Conservation (phyloP, 2,329 filamentous ascomycete species). For the Cylindrodendrum hubeiense region DNA sequence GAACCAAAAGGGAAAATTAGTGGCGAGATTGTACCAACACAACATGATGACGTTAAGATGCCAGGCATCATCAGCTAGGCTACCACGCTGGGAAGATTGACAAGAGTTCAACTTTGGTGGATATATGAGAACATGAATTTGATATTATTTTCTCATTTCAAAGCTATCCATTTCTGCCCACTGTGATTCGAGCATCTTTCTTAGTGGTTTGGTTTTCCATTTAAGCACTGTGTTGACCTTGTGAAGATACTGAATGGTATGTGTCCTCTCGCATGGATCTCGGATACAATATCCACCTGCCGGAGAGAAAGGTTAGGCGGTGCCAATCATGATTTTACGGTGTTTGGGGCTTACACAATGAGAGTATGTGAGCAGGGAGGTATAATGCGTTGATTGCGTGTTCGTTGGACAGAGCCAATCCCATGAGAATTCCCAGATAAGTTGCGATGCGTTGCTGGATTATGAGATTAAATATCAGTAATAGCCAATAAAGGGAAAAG, state of each 20-base stretch:
- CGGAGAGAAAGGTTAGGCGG: background rate
- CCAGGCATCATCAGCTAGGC: background rate
- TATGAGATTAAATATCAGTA: background rate
- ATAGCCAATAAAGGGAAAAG: background rate
- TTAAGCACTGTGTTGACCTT: slow-evolving; percentile 15
- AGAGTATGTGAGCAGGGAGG: slow-evolving; percentile 37
- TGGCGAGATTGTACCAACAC: background rate
- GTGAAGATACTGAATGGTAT: slow-evolving; percentile 13
- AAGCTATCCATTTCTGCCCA: slow-evolving; percentile 18
- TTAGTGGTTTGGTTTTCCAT: slow-evolving; percentile 15
- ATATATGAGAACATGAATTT: background rate
- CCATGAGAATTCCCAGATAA: slow-evolving; percentile 35
- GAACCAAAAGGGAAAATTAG: background rate
- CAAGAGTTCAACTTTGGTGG: background rate
- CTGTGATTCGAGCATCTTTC: slow-evolving; percentile 8
- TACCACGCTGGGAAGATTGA: background rate
- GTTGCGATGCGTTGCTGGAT: slow-evolving; percentile 14
- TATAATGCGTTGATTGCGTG: slow-evolving; percentile 36
- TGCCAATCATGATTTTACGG: no score
- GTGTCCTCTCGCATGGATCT: slow-evolving; percentile 7
- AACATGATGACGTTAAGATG: background rate
- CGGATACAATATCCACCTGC: slow-evolving; percentile 23
- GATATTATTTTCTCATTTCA: slow-evolving; percentile 5
- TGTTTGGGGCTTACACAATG: slow-evolving; percentile 29
- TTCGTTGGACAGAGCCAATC: slow-evolving; percentile 36